Percentiles rank a stretch among this genome's conserved stretches.
phyloP scores from a whole-genome alignment of 2,329 filamentous ascomycete genomes.

The Colletotrichum abscissum region DNA sequence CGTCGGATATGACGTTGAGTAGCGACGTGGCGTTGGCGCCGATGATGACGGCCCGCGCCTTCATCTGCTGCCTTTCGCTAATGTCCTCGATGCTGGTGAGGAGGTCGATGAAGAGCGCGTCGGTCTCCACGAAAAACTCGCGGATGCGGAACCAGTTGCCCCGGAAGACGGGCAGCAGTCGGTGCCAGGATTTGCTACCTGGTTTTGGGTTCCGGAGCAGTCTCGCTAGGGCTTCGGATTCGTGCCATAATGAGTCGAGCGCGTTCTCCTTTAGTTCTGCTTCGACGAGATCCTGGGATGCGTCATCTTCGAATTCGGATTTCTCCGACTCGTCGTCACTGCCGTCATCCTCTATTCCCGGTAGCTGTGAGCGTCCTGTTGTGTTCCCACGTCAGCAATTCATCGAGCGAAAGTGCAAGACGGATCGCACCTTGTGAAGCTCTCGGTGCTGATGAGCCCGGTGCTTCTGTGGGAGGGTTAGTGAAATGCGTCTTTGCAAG shows the following conservation, averaged over 20 bases:
- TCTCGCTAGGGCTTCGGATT: conserved; percentile 42
- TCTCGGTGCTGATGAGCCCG: background rate
- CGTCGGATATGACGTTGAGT: conserved; percentile 41
- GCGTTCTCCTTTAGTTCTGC: conserved; percentile 30
- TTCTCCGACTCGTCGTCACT: conserved; percentile 1
- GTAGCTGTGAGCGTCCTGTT: background rate
- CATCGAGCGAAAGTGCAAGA: background rate
- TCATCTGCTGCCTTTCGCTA: background rate
- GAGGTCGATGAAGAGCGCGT: conserved; percentile 44
- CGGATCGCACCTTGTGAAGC: background rate
- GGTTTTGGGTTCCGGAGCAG: conserved; percentile 37
- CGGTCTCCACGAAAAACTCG: conserved; percentile 38
- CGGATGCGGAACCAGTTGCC: conserved; percentile 41
- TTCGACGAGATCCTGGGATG: conserved; percentile 1
- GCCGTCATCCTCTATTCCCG: background rate
- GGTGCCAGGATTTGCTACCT: conserved; percentile 1
- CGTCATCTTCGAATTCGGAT: conserved; percentile 18
- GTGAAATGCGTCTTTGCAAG: background rate
- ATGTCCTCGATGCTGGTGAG: conserved; percentile 13
- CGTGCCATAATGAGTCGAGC: conserved; percentile 42
- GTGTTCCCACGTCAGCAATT: background rate
- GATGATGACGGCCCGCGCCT: conserved; percentile 39
- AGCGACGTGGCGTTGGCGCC: conserved; percentile 50
- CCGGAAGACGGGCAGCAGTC: conserved; percentile 24
- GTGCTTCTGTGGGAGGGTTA: conserved; percentile 8